Conservation (phyloP, 495 filamentous ascomycete species). For the Lichenothelia convexa region DNA sequence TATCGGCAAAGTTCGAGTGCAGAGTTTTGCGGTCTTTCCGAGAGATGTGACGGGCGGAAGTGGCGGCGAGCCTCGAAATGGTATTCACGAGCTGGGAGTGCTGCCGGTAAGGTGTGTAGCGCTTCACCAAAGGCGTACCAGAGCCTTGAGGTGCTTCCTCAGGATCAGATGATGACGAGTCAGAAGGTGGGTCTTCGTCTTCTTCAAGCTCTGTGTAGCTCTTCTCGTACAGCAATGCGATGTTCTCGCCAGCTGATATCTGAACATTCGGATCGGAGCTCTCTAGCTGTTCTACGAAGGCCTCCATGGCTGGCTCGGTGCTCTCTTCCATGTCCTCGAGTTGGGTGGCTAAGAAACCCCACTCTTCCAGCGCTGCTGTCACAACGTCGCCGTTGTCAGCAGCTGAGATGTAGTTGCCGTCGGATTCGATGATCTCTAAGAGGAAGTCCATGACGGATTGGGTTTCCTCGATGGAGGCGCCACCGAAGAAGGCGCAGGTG, state of each 20-base stretch:
- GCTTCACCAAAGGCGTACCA: slow-evolving; percentile 47
- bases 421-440: slow-evolving; percentile 69
- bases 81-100: slow-evolving; percentile 27
- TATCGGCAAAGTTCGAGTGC: slow-evolving; percentile 62
- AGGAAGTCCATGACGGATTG: slow-evolving; percentile 67
- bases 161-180: slow-evolving; percentile 7
- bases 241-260: slow-evolving; percentile 73
- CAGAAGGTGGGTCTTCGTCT: slow-evolving; percentile 28
- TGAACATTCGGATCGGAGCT: slow-evolving; percentile 61
- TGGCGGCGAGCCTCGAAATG: slow-evolving; percentile 33
- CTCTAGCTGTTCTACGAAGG: slow-evolving; percentile 76
- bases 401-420: slow-evolving; percentile 59
- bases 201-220: slow-evolving; percentile 47
- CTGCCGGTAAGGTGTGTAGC: slow-evolving; percentile 23
- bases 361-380: slow-evolving; percentile 64
- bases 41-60: slow-evolving; percentile 52
- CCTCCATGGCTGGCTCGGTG: slow-evolving; percentile 59
- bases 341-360: slow-evolving; percentile 72
- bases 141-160: slow-evolving; percentile 25
- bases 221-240: slow-evolving; percentile 79
- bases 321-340: slow-evolving; percentile 62
- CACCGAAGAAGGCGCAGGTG: slow-evolving; percentile 58
- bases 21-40: slow-evolving; percentile 65
- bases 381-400: slow-evolving; percentile 61
- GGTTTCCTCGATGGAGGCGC: slow-evolving; percentile 49